Percentiles rank a stretch among this genome's conserved stretches.
These are phyloP conservation scores for Deinandra increscens DNA, from an alignment of 129 eudicot species.

Conservation along the genomic window DNA sequence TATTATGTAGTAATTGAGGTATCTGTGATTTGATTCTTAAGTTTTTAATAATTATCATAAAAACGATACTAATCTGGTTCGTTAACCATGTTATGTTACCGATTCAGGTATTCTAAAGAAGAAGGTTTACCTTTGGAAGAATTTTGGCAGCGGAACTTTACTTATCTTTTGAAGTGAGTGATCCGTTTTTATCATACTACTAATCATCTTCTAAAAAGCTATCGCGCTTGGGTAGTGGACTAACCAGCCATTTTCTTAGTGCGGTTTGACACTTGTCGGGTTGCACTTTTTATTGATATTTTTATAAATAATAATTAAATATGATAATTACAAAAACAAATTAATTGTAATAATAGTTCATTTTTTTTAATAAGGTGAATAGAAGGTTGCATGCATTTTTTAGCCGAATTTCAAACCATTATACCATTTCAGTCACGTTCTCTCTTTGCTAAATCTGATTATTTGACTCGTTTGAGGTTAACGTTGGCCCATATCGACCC, in stretches of 20 bases:
- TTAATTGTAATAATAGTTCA: not conserved
- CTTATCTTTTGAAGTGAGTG: slow-evolving; percentile 87
- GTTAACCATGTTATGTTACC: slow-evolving; percentile 15
- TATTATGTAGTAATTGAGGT: not conserved
- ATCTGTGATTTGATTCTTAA: not conserved
- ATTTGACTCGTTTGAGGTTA: not conserved
- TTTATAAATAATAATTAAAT: not conserved
- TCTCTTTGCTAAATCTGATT: not conserved
- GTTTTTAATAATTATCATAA: not conserved
- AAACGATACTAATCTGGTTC: slow-evolving; percentile 7
- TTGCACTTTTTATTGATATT: not conserved
- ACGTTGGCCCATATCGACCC: not conserved
- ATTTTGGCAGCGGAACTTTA: slow-evolving; percentile 54
- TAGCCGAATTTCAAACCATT: not conserved
- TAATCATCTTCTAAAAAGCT: not conserved
- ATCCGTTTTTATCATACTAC: not conserved
- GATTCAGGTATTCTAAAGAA: slow-evolving; percentile 88
- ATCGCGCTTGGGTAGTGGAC: too few species aligned
- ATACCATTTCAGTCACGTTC: not conserved
- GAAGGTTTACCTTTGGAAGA: slow-evolving; percentile 61
- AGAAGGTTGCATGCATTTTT: not conserved
- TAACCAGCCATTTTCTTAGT: too few species aligned
- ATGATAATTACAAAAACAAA: not conserved
- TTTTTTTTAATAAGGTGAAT: not conserved
- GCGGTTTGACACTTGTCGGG: too few species aligned